Conservation (phyloP, 2,329 filamentous ascomycete genomes). For the Fusarium gaditjirri region DNA sequence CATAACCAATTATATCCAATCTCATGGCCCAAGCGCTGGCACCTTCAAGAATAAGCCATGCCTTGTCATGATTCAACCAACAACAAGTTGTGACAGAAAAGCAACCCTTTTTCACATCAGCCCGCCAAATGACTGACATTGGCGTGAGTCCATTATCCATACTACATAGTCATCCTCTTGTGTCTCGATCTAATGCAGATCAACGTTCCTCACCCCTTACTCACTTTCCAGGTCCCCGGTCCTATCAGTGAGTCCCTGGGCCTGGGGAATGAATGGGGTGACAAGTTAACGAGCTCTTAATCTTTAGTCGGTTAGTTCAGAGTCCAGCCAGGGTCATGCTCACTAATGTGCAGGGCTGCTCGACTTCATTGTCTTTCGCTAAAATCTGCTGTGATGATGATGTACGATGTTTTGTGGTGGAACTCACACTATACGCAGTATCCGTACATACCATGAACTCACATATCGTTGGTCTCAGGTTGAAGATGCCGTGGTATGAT, state of each 20-base stretch:
- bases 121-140: neutral
- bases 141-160: slow-evolving; percentile 1
- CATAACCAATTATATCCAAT: slow-evolving; percentile 17
- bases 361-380: slow-evolving; percentile 22
- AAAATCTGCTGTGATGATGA: slow-evolving; percentile 15
- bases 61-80: slow-evolving; percentile 22
- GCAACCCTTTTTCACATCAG: neutral
- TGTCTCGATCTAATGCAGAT: slow-evolving; percentile 13
- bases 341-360: slow-evolving; percentile 5
- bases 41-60: slow-evolving; percentile 5
- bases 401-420: neutral
- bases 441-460: slow-evolving; percentile 4
- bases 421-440: neutral
- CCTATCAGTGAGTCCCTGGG: slow-evolving; percentile 21
- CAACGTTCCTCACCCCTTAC: slow-evolving; percentile 20
- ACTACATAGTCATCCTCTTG: neutral
- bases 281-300: slow-evolving; percentile 32
- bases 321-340: slow-evolving; percentile 28
- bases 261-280: slow-evolving; percentile 37
- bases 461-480: slow-evolving; percentile 18
- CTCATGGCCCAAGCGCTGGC: slow-evolving; percentile 26
- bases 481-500: slow-evolving; percentile 1
- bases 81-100: slow-evolving; percentile 9
- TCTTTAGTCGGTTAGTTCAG: slow-evolving; percentile 28
- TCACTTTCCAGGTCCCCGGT: slow-evolving; percentile 4